phyloP scores from a whole-genome alignment of 805 yeast species.

The Starmerella sirachaensis region DNA sequence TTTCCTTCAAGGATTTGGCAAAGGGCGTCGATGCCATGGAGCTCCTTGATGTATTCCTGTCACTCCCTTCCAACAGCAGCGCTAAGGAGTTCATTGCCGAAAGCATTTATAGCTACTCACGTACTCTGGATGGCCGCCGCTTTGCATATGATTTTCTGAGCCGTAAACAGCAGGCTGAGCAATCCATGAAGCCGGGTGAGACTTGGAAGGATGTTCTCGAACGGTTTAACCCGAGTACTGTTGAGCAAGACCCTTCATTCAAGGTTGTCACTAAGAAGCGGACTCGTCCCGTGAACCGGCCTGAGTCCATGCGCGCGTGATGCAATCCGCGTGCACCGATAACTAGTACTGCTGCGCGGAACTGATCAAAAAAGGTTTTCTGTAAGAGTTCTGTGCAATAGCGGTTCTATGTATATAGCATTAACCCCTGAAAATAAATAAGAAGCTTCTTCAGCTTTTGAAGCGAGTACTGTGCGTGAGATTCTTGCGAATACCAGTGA shows the following conservation, averaged over 20 bases:
- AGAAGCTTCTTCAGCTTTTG: constrained; percentile 7
- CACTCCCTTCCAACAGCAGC: constrained; percentile 65
- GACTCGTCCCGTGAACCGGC: constrained; percentile 18
- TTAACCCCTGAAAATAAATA: not conserved
- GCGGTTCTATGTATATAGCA: not conserved
- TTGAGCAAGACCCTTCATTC: constrained; percentile 35
- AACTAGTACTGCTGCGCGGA: no score
- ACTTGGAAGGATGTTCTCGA: constrained; percentile 66
- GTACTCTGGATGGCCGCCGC: constrained; percentile 87
- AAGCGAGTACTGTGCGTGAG: constrained; percentile 73
- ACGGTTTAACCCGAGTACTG: constrained; percentile 25
- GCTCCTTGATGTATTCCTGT: constrained; percentile 64
- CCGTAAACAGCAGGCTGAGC: constrained; percentile 63
- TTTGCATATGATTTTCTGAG: constrained; percentile 84
- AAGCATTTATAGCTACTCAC: constrained; percentile 59
- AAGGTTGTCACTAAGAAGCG: constrained; percentile 53
- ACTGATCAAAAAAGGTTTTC: not conserved
- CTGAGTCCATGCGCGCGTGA: constrained; percentile 10
- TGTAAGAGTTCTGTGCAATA: not conserved
- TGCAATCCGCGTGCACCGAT: no score
- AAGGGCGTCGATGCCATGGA: constrained; percentile 68
- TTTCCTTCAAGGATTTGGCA: constrained; percentile 40
- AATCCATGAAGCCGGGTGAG: constrained; percentile 34
- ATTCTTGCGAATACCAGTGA: constrained; percentile 94
- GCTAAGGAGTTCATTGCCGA: constrained; percentile 81